Base-by-base conservation (phyloP, 305 asterid species). In the Plantago lanceolata region DNA sequence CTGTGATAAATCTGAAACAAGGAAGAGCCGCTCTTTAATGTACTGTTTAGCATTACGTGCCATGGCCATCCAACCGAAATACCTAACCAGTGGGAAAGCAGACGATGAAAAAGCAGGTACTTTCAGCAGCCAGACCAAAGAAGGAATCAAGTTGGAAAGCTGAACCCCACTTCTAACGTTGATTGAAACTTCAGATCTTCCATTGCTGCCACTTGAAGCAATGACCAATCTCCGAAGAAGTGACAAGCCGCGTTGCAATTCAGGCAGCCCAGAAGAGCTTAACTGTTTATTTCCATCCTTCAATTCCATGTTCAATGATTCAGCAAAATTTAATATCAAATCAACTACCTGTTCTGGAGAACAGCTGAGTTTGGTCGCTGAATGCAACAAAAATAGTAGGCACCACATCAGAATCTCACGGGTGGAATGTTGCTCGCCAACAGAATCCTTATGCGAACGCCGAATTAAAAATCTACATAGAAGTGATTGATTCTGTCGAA, bases 61-160 rank as follows among this genome's bases (percentile, higher is more conserved):
- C 40, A 94, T 73, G 20, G 97, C 96, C 99, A 87, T 90, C 99
- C 99, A 94, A 75, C 95, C 92, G 71, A 88, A 82, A 70, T 83
- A 88, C 53, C 97, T 84, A 65, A 85, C 91, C 69, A 94, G 73
- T 70, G 97, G 99, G 60, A 76, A 83, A 66, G 81, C 73, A 73
- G 95, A 90, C 71, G 91, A 74, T 62, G 88, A 85, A 74, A 90
- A 83, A 47, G 61, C 73, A 61, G 95, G 83, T 48, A 94, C 82
- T 77, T 86, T 94, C 74, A 75, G 82, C 71, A 90, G 78, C 99
- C 99, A 94, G 35, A 84, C 85, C 29, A 78, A 77, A 66, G 87
- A 73, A 77, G 99, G 95, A 76, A 93, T 61, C 72, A 93, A 79
- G 78, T 89, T 93, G 69, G 94, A 83, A 79, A 93, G 82, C 74